Evolutionary conservation across 257 asterid genomes (phyloP).

Genomic region (Echites panduratus): DNA sequence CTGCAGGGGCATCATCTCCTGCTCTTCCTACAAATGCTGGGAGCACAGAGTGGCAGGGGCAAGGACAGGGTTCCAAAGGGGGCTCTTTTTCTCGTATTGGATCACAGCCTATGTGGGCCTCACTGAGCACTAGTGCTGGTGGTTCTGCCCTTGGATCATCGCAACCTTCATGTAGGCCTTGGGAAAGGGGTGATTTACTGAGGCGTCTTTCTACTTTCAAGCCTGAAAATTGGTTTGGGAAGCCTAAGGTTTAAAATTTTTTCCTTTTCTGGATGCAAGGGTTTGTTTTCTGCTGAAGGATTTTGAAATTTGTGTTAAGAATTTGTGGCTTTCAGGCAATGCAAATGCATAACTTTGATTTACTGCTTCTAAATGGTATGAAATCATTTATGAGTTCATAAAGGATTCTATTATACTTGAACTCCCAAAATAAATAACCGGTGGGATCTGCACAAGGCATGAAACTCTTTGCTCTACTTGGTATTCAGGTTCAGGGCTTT

Average conservation of each 20-base stretch:
- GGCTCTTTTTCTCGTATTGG: slow-evolving; percentile 79
- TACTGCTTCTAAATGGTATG: not conserved
- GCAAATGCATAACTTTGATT: not conserved
- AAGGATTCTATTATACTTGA: not conserved
- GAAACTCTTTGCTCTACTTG: not conserved
- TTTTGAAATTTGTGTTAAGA: slow-evolving; percentile 1
- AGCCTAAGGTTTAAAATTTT: slow-evolving; percentile 75
- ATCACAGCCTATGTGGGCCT: slow-evolving; percentile 62
- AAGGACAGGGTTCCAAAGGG: slow-evolving; percentile 76
- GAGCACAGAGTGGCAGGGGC: slow-evolving; percentile 73
- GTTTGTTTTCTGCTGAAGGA: not conserved
- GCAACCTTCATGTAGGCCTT: slow-evolving; percentile 97
- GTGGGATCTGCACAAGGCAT: not conserved
- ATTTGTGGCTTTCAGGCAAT: not conserved
- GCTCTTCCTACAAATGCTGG: slow-evolving; percentile 84
- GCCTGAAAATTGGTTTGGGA: slow-evolving; percentile 90
- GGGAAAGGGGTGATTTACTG: slow-evolving; percentile 98
- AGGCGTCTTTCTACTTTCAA: slow-evolving; percentile 90
- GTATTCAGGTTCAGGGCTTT: not conserved
- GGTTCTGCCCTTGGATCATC: slow-evolving; percentile 92
- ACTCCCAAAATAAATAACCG: not conserved
- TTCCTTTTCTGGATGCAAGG: slow-evolving; percentile 8
- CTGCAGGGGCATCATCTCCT: slow-evolving; percentile 98
- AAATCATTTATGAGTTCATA: not conserved
- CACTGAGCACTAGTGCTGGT: slow-evolving; percentile 88